Evolutionary conservation across 306 rosid species (phyloP), one percentile per base, ranked within the genome.

Genomic region (Begonia fuchsioides): DNA sequence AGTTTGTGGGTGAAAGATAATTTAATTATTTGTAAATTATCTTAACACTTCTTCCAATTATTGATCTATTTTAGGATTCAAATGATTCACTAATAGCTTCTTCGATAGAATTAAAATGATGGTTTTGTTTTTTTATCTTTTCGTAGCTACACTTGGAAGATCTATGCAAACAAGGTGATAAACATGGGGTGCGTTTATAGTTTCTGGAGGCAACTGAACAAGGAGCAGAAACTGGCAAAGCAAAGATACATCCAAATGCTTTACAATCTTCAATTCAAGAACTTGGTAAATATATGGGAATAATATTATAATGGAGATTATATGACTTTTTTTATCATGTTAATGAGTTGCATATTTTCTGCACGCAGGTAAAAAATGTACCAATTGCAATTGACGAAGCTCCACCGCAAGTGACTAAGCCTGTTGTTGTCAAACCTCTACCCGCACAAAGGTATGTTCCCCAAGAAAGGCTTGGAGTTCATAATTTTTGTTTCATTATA

Each of bases 91-190:
- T 26, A 26, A 55, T 10, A 19, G 11, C 32, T 26, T 55, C 9
- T 45, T 45, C 10, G 8, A 19, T 15, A 1, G 47, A 6, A 14
- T 14, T 43, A 26, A 47, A n/a, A 14, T 43, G 32, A 38, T 57
- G 39, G 38, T 39, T n/a, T 9, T n/a, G 12, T 35, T 49, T 15
- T 11, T 32, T 10, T 62, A n/a, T n/a, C 71, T 59, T 26, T 26
- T 26, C 35, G 60, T 18, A 88, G 96, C 78, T 88, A 81, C 57
- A 88, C 95, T 0, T 88, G 96, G 96, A 79, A 83, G 78, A 88
- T 88, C 15, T 83, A 88, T 64, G 96, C 96, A 60, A 68, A 72
- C 38, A 88, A 72, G 66, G 62, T 88, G 73, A 51, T 83, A 67
- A 83, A 88, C 53, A 78, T 81, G 95, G 96, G 83, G 10, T 68